These are phyloP conservation scores for Aspergillus heteromorphus DNA, from an alignment of 495 filamentous ascomycete species.

Conservation along the genomic window DNA sequence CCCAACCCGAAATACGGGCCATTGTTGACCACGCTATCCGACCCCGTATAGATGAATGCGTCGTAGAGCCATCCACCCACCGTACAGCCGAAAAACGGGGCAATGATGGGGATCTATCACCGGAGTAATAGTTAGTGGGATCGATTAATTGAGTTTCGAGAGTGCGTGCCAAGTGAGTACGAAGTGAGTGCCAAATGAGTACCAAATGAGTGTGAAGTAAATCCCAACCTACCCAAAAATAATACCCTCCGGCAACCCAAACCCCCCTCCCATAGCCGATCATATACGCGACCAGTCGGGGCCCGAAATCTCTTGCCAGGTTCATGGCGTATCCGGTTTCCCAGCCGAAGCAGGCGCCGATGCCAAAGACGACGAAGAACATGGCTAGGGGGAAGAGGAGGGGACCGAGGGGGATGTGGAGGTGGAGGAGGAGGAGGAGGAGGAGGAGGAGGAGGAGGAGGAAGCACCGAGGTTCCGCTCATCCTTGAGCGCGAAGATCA, in stretches of 20 bases:
- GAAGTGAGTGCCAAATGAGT: background rate
- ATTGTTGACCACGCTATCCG: conserved; percentile 51
- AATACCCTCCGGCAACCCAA: conserved; percentile 57
- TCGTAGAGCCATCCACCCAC: conserved; percentile 61
- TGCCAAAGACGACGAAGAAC: conserved; percentile 61
- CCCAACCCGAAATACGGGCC: conserved; percentile 54
- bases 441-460: background rate
- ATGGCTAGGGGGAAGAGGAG: conserved; percentile 43
- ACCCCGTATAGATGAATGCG: conserved; percentile 53
- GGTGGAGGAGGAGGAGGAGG: conserved; percentile 10
- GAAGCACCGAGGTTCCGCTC: conserved; percentile 47
- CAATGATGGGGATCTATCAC: conserved; percentile 51
- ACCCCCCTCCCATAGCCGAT: conserved; percentile 61
- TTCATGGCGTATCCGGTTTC: conserved; percentile 69
- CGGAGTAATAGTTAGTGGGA: background rate
- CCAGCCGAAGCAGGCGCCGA: conserved; percentile 64
- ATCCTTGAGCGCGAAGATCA: conserved; percentile 63
- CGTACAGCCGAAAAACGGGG: conserved; percentile 51
- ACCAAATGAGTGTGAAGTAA: background rate
- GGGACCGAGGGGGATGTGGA: background rate
- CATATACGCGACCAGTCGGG: conserved; percentile 55
- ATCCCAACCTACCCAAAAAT: conserved; percentile 51
- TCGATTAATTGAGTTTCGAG: too few species aligned
- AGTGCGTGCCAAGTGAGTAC: background rate
- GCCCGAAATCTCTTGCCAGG: conserved; percentile 62